Evolutionary conservation across 2,329 filamentous ascomycete species (phyloP).

Genomic region (Colletotrichum tropicicola): DNA sequence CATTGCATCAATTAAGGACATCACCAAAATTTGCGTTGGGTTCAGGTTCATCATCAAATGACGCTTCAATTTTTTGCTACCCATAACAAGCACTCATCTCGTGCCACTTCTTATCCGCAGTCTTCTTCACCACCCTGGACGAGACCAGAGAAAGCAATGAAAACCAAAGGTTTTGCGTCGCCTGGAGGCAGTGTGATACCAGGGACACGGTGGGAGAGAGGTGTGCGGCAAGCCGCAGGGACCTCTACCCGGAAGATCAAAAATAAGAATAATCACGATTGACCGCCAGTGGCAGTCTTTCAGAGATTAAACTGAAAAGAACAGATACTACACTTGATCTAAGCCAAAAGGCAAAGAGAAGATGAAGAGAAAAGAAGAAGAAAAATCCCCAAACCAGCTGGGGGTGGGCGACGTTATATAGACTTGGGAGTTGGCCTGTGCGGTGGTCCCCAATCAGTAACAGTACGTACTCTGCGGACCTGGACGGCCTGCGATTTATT

Average conservation of each 20-base stretch:
- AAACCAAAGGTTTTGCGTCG: conserved; percentile 11
- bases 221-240: conserved; percentile 17
- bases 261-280: conserved; percentile 20
- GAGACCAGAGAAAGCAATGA: conserved; percentile 20
- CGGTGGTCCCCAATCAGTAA: background rate
- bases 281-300: background rate
- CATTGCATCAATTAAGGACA: background rate
- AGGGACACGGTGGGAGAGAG: conserved; percentile 21
- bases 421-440: background rate
- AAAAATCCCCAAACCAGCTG: background rate
- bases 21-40: background rate
- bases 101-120: background rate
- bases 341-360: conserved; percentile 19
- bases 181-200: conserved; percentile 27
- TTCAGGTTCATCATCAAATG: too few species aligned
- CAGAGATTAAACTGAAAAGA: conserved; percentile 26
- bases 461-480: background rate
- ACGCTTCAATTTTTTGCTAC: background rate
- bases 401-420: background rate
- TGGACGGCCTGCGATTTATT: background rate
- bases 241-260: conserved; percentile 10
- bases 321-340: conserved; percentile 30
- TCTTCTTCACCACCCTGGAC: conserved; percentile 19
- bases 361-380: conserved; percentile 1
- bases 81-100: background rate